Evolutionary conservation across 768 basidiomycete species (phyloP).

Genomic region (Coprinopsis strossmayeri): DNA sequence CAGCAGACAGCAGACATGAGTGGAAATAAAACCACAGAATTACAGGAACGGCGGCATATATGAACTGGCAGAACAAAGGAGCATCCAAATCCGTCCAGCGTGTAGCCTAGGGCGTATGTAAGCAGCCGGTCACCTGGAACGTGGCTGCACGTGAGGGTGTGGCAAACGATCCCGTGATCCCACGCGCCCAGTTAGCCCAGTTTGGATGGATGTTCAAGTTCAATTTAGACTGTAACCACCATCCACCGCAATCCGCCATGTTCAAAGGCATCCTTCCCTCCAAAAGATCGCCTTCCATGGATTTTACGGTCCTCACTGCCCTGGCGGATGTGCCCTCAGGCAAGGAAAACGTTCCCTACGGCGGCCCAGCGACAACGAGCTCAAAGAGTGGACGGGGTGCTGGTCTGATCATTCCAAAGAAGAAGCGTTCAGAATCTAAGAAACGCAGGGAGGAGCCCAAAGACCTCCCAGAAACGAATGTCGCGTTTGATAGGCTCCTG

Average conservation of each 20-base stretch:
- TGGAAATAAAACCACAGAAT: background rate
- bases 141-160: too few relatives aligned
- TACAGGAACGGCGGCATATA: background rate
- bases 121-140: too few relatives aligned
- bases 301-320: slow-evolving; percentile 68
- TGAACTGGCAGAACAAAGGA: background rate
- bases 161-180: slow-evolving; percentile 1
- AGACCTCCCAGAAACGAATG: slow-evolving; percentile 39
- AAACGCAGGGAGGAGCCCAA: slow-evolving; percentile 27
- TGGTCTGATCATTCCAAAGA: slow-evolving; percentile 40
- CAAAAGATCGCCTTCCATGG: slow-evolving; percentile 57
- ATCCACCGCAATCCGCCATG: slow-evolving; percentile 38
- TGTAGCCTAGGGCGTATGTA: too few relatives aligned
- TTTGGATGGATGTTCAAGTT: too few relatives aligned
- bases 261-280: slow-evolving; percentile 77
- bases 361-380: slow-evolving; percentile 16
- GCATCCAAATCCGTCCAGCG: background rate
- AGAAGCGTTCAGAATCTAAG: slow-evolving; percentile 26
- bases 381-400: slow-evolving; percentile 22
- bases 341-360: slow-evolving; percentile 62
- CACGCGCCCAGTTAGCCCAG: slow-evolving; percentile 3
- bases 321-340: slow-evolving; percentile 40
- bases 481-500: slow-evolving; percentile 77
- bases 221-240: slow-evolving; percentile 20
- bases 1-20: background rate